Evolutionary conservation across 1,139 yeast species (phyloP).

Genomic region (Pneumocystis wakefieldiae): DNA sequence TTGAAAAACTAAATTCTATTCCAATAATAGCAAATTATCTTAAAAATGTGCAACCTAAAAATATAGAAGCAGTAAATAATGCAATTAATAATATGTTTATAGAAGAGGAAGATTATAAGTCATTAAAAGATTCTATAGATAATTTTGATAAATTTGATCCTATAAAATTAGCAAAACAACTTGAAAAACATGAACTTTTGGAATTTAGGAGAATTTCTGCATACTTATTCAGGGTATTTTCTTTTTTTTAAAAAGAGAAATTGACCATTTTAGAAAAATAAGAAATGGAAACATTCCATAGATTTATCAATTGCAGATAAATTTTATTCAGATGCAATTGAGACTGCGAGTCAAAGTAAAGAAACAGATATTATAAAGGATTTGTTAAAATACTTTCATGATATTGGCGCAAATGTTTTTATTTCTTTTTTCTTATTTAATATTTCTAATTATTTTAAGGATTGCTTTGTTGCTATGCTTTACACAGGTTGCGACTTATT

Average conservation of each 20-base stretch:
- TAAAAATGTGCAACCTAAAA: conserved; percentile 79
- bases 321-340: conserved; percentile 87
- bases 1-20: conserved; percentile 86
- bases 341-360: conserved; percentile 75
- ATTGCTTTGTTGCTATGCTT: conserved; percentile 65
- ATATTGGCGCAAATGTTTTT: conserved; percentile 92
- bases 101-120: conserved; percentile 91
- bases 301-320: conserved; percentile 80
- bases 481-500: conserved; percentile 81
- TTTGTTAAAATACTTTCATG: conserved; percentile 78
- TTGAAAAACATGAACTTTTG: conserved; percentile 78
- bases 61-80: conserved; percentile 77
- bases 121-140: conserved; percentile 75
- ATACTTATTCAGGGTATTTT: conserved; percentile 48
- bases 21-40: conserved; percentile 92
- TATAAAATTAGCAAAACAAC: conserved; percentile 77
- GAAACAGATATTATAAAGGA: conserved; percentile 78
- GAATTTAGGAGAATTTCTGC: conserved; percentile 96
- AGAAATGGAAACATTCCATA: conserved; percentile 83
- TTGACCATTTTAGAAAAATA: conserved; percentile 39
- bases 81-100: conserved; percentile 92
- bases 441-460: conserved; percentile 72
- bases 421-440: conserved; percentile 80
- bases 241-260: neutral
- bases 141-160: conserved; percentile 84